Evolutionary conservation across 2,329 filamentous ascomycete genomes (phyloP), one percentile per base, ranked within the genome.

Genomic region (Phoma sp.): DNA sequence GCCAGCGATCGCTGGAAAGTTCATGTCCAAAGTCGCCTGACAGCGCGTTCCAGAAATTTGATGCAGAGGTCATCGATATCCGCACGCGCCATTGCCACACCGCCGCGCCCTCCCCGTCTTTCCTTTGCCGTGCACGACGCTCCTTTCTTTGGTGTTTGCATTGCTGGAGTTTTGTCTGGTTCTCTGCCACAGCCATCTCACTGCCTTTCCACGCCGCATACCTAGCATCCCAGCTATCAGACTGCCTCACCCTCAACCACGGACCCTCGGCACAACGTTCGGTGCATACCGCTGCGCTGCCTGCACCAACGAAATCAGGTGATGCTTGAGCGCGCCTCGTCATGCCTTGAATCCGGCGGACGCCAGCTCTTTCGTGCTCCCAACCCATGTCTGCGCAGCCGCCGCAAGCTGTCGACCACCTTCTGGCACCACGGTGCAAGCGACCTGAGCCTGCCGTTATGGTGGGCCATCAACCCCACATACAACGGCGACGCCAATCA

Each of bases 321-420:
- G 63, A 85, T 85, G 83, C 81, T 85, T 71, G 83, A 85, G 81
- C 81, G 81, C 66, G 81, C 81, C 69, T 79, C 80, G 72, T 77
- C 78, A 83, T 85, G 81, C 75, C 79, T 85, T 78, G 77, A 83
- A 77, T 77, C 80, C 73, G 80, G 82, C 78, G 77, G 81, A 69
- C 78, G 80, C 70, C 77, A 79, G 64, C 76, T 83, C 67, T 67
- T 83, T 56, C 78, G 73, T 71, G 72, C 72, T 53, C 68, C 72
- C 53, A 74, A 71, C 53, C 68, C 64, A 60, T 70, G 68, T 42
- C 64, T 75, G 50, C 73, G 71, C 62, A 77, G 69, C 65, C 78
- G 77, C 58, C 81, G 82, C 62, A 76, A 74, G 69, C 77, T 85
- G 34, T 81, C 84, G 71, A 81, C 80, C 45, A 69, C 77, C 21